These are phyloP conservation scores for Rubia yunnanensis DNA, from an alignment of 257 asterid species.

Conservation along the genomic window DNA sequence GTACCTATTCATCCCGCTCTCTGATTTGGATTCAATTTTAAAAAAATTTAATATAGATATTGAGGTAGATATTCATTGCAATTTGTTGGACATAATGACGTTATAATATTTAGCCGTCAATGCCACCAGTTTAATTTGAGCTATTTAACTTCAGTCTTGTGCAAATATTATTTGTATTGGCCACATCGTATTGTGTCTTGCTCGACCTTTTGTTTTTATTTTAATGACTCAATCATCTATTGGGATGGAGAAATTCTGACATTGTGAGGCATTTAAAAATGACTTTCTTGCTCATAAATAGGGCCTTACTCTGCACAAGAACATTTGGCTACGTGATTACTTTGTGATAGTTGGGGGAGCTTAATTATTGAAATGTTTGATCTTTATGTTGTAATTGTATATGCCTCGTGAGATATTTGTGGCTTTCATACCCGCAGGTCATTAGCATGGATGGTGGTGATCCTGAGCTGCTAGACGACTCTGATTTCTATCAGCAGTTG, in stretches of 20 bases:
- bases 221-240: too few relatives aligned
- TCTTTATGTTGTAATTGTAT: neutral
- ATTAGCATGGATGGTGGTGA: slow-evolving; percentile 48
- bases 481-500: slow-evolving; percentile 80
- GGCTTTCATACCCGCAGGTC: slow-evolving; percentile 31
- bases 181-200: neutral
- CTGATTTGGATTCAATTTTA: neutral
- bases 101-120: neutral
- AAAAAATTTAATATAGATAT: neutral
- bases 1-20: slow-evolving; percentile 20
- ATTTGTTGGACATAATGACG: neutral
- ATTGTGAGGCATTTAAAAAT: neutral
- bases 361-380: neutral
- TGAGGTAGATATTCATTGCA: neutral
- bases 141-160: neutral
- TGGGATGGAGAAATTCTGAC: neutral
- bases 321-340: neutral
- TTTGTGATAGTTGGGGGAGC: neutral
- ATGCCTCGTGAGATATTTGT: neutral
- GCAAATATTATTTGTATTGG: neutral
- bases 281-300: neutral
- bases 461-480: slow-evolving; percentile 85
- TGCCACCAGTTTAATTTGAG: neutral
- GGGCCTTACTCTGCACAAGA: neutral
- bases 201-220: neutral